A percentile compares a stretch with the other conserved stretches of the same genome.
Evolutionary conservation across 257 asterid species (phyloP).

Genomic region (Coffea canephora): DNA sequence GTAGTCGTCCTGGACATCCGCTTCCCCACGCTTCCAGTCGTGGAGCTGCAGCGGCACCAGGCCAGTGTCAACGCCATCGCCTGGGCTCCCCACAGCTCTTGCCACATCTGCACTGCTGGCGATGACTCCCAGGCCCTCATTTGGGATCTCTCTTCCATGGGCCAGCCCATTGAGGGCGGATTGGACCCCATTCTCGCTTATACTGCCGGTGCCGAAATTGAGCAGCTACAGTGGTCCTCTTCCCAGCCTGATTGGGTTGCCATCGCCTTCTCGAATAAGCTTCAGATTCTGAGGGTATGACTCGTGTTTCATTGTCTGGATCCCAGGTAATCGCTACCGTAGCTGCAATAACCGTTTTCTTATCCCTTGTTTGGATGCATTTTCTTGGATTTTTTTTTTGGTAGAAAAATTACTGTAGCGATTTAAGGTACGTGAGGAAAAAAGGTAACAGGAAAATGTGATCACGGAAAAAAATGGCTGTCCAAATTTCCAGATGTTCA

Average conservation of each 20-base stretch:
- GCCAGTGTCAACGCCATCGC: conserved; percentile 94
- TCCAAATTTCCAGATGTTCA: neutral
- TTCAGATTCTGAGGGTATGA: conserved; percentile 97
- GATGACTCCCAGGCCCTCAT: conserved; percentile 96
- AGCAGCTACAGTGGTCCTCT: conserved; percentile 98
- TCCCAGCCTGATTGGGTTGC: conserved; percentile 99
- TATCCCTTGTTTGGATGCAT: too few species aligned
- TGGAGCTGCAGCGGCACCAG: conserved; percentile 96
- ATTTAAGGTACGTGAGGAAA: too few species aligned
- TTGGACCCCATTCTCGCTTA: conserved; percentile 92
- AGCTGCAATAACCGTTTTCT: neutral
- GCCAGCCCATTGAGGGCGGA: conserved; percentile 92
- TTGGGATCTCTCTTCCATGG: conserved; percentile 96
- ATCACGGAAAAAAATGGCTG: too few species aligned
- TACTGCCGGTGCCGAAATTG: conserved; percentile 94
- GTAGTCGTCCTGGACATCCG: conserved; percentile 92
- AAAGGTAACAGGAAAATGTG: too few species aligned
- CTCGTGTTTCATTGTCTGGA: neutral
- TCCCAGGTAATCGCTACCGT: neutral
- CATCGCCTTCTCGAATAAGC: conserved; percentile 91
- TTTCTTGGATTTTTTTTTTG: too few species aligned
- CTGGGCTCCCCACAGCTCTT: conserved; percentile 98
- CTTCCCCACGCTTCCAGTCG: conserved; percentile 85
- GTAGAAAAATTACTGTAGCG: too few species aligned
- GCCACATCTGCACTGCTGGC: conserved; percentile 98